Conservation (phyloP, 2,329 filamentous ascomycete species). For the Aureobasidium sp. region DNA sequence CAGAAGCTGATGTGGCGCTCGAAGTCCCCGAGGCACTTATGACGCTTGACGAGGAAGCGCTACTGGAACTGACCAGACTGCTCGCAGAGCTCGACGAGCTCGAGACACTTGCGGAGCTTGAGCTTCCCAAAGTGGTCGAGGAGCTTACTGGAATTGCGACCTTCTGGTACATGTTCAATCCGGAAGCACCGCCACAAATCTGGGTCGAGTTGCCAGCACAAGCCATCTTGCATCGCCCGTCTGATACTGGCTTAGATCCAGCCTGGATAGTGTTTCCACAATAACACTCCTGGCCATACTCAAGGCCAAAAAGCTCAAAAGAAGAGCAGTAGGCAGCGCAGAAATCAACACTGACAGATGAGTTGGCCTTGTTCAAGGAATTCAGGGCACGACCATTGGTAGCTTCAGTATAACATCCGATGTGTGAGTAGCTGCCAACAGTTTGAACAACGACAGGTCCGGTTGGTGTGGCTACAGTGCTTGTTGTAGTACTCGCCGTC, state of each 20-base stretch:
- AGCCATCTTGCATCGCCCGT: constrained; percentile 18
- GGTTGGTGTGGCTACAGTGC: not conserved
- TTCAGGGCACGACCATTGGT: constrained; percentile 19
- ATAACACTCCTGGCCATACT: constrained; percentile 29
- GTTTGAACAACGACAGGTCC: constrained; percentile 19
- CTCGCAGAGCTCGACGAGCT: not conserved
- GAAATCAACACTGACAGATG: constrained; percentile 30
- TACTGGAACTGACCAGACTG: too few species aligned
- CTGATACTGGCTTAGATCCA: not conserved
- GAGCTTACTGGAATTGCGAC: not conserved
- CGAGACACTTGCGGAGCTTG: too few species aligned
- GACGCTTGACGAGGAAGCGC: not conserved
- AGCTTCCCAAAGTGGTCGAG: not conserved
- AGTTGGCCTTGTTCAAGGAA: constrained; percentile 17
- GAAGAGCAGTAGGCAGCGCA: constrained; percentile 28
- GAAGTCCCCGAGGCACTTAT: not conserved
- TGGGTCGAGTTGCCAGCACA: constrained; percentile 20
- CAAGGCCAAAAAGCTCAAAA: too few species aligned
- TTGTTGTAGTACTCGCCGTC: not conserved
- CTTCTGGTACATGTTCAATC: constrained; percentile 20
- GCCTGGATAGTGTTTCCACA: constrained; percentile 21
- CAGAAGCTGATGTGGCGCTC: not conserved
- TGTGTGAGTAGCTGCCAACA: constrained; percentile 19
- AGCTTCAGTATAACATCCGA: constrained; percentile 25
- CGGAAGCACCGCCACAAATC: constrained; percentile 22